Conservation (phyloP, 164 flowering plant genomes). For the Chloranthus sessilifolius region DNA sequence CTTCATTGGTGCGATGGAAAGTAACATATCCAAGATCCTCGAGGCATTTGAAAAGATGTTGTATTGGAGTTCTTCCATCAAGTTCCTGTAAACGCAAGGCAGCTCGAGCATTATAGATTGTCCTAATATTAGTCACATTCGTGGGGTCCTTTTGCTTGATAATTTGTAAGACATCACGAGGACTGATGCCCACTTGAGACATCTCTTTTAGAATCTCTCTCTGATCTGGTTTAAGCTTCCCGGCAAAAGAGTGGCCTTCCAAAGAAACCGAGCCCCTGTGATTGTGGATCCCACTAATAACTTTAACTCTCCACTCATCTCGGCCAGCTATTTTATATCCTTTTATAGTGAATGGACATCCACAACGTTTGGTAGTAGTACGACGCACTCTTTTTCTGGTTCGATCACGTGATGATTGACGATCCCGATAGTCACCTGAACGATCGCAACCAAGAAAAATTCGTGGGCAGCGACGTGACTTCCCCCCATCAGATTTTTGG, state of each 20-base stretch:
- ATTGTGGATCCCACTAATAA: neutral
- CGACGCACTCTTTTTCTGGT: neutral
- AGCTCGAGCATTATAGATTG: neutral
- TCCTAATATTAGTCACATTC: no score
- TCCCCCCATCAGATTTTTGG: neutral
- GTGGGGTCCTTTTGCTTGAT: conserved; percentile 1
- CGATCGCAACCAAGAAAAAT: neutral
- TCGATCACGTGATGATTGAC: no score
- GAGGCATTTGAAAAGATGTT: neutral
- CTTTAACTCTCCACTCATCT: neutral
- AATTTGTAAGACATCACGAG: neutral
- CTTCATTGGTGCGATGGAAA: neutral
- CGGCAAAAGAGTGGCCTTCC: no score
- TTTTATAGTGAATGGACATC: neutral
- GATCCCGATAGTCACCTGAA: neutral
- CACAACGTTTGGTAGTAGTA: neutral
- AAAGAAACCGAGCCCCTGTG: neutral
- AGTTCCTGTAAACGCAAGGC: neutral
- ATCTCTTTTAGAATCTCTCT: neutral
- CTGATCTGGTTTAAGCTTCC: neutral
- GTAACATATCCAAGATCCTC: neutral
- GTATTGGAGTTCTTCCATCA: neutral
- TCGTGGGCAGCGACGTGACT: no score
- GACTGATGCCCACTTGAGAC: neutral
- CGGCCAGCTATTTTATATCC: neutral